Conservation (phyloP, 1,284 basidiomycete genomes). For the Cutaneotrichosporon daszewskae region DNA sequence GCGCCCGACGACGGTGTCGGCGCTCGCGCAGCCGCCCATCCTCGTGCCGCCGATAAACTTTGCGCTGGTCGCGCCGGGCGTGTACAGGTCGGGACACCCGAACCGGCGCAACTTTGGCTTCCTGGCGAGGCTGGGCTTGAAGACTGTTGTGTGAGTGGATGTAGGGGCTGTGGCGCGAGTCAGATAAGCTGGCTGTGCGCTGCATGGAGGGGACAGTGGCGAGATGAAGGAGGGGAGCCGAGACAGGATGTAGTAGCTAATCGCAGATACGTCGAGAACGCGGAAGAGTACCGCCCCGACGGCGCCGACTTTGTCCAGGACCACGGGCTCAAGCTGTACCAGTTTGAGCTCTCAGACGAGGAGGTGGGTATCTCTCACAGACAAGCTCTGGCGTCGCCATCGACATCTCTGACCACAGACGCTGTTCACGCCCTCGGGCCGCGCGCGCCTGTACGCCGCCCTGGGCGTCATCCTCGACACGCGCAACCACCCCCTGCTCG, state of each 20-base stretch:
- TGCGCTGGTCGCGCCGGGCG: constrained; percentile 42
- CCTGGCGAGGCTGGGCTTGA: constrained; percentile 36
- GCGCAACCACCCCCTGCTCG: constrained; percentile 38
- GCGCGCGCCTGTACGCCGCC: constrained; percentile 14
- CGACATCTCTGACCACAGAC: constrained; percentile 10
- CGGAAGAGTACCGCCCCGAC: constrained; percentile 38
- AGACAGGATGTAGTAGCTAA: no score
- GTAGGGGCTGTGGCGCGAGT: no score
- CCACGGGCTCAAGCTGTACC: constrained; percentile 25
- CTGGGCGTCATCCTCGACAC: constrained; percentile 33
- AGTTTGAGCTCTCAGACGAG: constrained; percentile 35
- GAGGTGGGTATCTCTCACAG: constrained; percentile 8
- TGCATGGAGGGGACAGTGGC: no score
- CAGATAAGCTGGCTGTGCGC: not conserved
- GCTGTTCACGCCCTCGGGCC: constrained; percentile 23
- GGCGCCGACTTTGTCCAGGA: constrained; percentile 33
- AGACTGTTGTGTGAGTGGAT: constrained; percentile 42
- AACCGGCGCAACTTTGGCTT: constrained; percentile 46
- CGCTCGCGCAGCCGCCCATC: constrained; percentile 18
- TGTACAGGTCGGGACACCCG: constrained; percentile 47
- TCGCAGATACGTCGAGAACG: constrained; percentile 36
- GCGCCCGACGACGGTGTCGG: constrained; percentile 7
- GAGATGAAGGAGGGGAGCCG: not conserved
- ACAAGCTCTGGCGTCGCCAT: not conserved
- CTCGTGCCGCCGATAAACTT: constrained; percentile 50